A percentile compares a stretch with the other conserved stretches of the same genome.
phyloP scores from a whole-genome alignment of 768 basidiomycete species.

The Inosperma sp. region DNA sequence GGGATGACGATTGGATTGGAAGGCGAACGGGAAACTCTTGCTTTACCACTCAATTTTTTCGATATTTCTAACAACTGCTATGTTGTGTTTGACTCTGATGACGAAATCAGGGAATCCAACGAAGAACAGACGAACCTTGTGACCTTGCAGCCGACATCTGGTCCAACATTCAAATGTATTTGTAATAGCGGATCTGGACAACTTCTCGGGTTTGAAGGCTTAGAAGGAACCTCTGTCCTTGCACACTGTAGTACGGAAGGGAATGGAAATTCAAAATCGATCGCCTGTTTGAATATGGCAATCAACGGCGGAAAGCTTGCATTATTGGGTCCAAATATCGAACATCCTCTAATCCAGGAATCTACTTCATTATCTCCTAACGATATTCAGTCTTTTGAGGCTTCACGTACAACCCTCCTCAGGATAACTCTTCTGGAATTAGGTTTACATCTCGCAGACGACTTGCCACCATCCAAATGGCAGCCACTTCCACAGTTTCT shows the following conservation, averaged over 20 bases:
- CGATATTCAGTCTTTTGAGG: slow-evolving; percentile 21
- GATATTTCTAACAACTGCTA: slow-evolving; percentile 31
- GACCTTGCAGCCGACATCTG: neutral
- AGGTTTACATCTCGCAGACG: slow-evolving; percentile 20
- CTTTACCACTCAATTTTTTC: slow-evolving; percentile 33
- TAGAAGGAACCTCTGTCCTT: slow-evolving; percentile 26
- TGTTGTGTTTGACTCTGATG: slow-evolving; percentile 22
- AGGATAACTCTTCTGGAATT: slow-evolving; percentile 31
- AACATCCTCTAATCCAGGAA: slow-evolving; percentile 45
- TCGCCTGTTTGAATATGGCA: slow-evolving; percentile 31
- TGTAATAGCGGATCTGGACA: slow-evolving; percentile 22
- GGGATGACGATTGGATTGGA: slow-evolving; percentile 29
- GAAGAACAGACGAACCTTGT: neutral
- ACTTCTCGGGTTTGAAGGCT: slow-evolving; percentile 29
- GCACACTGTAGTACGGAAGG: slow-evolving; percentile 26
- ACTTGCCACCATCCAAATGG: slow-evolving; percentile 24
- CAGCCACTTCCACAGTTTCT: slow-evolving; percentile 60
- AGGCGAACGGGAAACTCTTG: slow-evolving; percentile 10
- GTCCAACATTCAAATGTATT: slow-evolving; percentile 20
- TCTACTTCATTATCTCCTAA: slow-evolving; percentile 21
- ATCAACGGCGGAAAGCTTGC: slow-evolving; percentile 47
- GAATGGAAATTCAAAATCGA: slow-evolving; percentile 11
- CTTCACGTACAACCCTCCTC: slow-evolving; percentile 22
- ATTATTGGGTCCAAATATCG: slow-evolving; percentile 56
- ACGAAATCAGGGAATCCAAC: slow-evolving; percentile 6